Evolutionary conservation across 768 basidiomycete genomes (phyloP), one percentile per base, ranked within the genome.

Genomic region (Panaeolus papilionaceus): DNA sequence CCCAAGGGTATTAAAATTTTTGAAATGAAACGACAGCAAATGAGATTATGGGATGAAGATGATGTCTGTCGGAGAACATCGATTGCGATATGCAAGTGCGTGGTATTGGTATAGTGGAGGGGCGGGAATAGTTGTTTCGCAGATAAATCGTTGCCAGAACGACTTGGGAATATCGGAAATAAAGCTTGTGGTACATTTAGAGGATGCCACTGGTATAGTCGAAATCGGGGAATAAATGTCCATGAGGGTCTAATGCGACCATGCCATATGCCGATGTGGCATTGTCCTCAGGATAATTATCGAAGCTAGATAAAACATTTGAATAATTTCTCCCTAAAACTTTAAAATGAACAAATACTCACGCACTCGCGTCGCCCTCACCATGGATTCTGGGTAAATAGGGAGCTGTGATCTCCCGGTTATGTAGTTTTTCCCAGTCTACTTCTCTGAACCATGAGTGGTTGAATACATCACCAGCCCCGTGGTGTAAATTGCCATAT

Each of bases 331-430:
- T 2, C 2, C 18, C 26, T 16, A 18, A 58, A 61, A 66, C 33
- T 33, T 33, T 33, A 28, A 28, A 9, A 64, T 63, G 42, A 40
- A 11, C 7, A 38, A 47, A 38, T 49, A 87, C 92, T 78, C 76
- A 94, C 92, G 92, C 92, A 88, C 93, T 95, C 5, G 97, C 93
- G 78, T 99, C 98, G 0, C 98, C 98, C 11, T 98, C 98, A 9
- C 95, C 91, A 39, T 82, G 86, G 61, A 98, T 95, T 76, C 92
- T 92, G 12, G 98, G 98, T 63, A 98, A 81, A 80, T 98, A 99
- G 2, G 98, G 98, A 26, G 98, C 94, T 14, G 92, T 93, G 65
- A 99, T 98, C 74, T 98, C 95, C 71, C 95, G 84, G 61, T 85
- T 84, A 73, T 85, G 86, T 64, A 98, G 79, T 78, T 89, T 90